Percentiles rank a stretch among this genome's conserved stretches.
Evolutionary conservation across 768 basidiomycete genomes (phyloP).

Genomic region (Termitomyces sp.): DNA sequence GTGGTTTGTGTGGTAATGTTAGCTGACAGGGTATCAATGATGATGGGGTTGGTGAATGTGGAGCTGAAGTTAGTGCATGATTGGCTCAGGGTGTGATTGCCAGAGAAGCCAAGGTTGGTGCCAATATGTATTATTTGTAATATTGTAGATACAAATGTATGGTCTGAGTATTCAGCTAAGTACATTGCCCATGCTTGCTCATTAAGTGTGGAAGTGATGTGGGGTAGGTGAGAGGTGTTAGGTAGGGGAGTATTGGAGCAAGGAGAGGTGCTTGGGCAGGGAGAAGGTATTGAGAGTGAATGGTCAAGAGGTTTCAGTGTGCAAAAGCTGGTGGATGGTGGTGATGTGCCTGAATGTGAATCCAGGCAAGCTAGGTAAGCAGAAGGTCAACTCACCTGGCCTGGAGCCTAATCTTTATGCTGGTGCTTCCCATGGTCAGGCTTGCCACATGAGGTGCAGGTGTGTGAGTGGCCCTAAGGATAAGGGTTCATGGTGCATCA

Average conservation of each 20-base stretch:
- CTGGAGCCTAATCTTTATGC: not conserved
- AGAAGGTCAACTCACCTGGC: no score
- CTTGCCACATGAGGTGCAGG: not conserved
- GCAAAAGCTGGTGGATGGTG: not conserved
- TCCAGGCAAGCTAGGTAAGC: not conserved
- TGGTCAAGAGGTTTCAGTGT: not conserved
- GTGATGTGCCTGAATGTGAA: rapidly evolving
- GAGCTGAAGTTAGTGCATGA: not conserved
- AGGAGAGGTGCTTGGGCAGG: not conserved
- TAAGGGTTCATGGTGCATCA: not conserved
- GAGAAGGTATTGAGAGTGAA: not conserved
- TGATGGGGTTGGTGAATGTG: not conserved
- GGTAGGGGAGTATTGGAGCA: not conserved
- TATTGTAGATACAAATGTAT: not conserved
- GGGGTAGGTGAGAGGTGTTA: not conserved
- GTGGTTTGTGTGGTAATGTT: not conserved
- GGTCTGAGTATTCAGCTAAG: not conserved
- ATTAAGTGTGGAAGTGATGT: not conserved
- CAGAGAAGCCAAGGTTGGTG: not conserved
- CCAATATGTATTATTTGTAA: not conserved
- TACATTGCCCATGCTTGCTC: not conserved
- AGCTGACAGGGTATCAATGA: not conserved
- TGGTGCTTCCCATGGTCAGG: not conserved
- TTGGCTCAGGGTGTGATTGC: not conserved
- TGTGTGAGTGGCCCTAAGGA: not conserved